These are phyloP conservation scores for Aspergillus carlsbadensis DNA, from an alignment of 495 filamentous ascomycete species.

Conservation along the genomic window DNA sequence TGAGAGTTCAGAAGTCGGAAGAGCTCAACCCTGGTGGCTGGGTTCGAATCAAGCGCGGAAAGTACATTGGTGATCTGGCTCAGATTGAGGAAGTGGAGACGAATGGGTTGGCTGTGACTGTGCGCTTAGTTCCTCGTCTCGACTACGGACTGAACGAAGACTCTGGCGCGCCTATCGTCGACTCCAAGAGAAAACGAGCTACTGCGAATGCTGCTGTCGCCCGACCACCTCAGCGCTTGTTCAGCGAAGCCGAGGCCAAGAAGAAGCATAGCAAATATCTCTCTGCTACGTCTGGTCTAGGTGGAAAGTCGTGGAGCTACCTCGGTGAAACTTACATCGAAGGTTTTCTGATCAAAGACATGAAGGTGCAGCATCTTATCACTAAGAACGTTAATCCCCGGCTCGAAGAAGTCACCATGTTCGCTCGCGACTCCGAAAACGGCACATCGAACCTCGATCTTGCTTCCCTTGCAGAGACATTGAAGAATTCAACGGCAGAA, in stretches of 20 bases:
- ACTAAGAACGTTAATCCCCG: constrained; percentile 89
- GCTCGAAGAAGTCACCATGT: constrained; percentile 91
- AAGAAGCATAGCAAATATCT: constrained; percentile 80
- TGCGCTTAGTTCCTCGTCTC: constrained; percentile 83
- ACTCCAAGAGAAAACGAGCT: constrained; percentile 76
- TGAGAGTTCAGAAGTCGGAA: constrained; percentile 83
- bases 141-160: constrained; percentile 92
- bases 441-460: constrained; percentile 93
- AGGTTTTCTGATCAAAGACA: constrained; percentile 90
- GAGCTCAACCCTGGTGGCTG: constrained; percentile 85
- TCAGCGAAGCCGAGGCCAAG: constrained; percentile 90
- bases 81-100: constrained; percentile 91
- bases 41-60: constrained; percentile 82
- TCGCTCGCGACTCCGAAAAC: constrained; percentile 83
- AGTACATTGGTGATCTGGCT: constrained; percentile 86
- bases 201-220: constrained; percentile 45
- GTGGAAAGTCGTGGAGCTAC: constrained; percentile 77
- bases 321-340: constrained; percentile 85
- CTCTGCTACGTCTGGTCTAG: constrained; percentile 49
- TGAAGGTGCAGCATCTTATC: constrained; percentile 80
- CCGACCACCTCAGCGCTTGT: constrained; percentile 85
- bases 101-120: constrained; percentile 83
- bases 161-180: constrained; percentile 49
- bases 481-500: constrained; percentile 73
- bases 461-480: constrained; percentile 78